Conservation (phyloP, 2,329 filamentous ascomycete genomes). For the Aureobasidium melanogenum region DNA sequence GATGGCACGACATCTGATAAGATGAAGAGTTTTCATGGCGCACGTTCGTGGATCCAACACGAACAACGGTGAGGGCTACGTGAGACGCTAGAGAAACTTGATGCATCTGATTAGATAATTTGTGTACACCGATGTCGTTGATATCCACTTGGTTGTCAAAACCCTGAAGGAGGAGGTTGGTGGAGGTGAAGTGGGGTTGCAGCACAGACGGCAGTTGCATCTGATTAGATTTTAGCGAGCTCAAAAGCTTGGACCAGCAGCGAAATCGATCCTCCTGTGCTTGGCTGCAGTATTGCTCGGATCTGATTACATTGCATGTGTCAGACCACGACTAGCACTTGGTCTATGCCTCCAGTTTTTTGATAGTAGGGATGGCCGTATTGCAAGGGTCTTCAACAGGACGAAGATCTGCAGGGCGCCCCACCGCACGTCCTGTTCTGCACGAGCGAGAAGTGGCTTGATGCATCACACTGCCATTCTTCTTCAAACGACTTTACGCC, state of each 20-base stretch:
- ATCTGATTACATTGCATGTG: constrained; percentile 1
- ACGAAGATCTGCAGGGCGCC: neutral
- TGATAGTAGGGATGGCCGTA: too few relatives aligned
- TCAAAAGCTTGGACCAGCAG: neutral
- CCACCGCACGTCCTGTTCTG: neutral
- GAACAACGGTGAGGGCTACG: neutral
- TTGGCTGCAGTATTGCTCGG: neutral
- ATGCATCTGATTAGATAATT: constrained; percentile 9
- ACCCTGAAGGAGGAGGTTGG: neutral
- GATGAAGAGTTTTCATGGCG: constrained; percentile 8
- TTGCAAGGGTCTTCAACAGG: too few relatives aligned
- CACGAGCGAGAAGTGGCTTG: neutral
- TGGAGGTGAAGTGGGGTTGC: neutral
- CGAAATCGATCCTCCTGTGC: neutral
- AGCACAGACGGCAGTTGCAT: neutral
- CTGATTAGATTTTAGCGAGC: constrained; percentile 8
- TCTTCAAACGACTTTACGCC: neutral
- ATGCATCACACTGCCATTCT: neutral
- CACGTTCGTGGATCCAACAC: neutral
- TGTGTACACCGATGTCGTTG: neutral
- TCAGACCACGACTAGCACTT: constrained; percentile 33
- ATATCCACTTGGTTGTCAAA: neutral
- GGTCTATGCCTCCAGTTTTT: constrained; percentile 41
- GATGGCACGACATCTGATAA: constrained; percentile 12
- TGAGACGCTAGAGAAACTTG: neutral